Percentiles rank a stretch among this genome's conserved stretches.
Conservation (phyloP, 768 basidiomycete genomes). For the Tylopilus vinaceipallidus region DNA sequence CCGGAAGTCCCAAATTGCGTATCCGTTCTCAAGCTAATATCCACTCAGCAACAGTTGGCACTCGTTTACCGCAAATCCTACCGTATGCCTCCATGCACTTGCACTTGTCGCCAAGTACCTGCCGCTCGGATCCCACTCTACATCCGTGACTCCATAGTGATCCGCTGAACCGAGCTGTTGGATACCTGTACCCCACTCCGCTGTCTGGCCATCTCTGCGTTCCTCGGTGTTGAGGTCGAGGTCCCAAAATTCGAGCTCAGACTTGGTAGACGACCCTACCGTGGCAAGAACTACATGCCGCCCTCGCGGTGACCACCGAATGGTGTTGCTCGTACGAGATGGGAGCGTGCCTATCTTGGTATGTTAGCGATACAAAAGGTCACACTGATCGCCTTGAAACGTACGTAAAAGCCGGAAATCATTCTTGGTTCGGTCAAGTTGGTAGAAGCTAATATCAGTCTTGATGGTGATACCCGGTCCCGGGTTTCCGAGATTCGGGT, state of each 20-base stretch:
- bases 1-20: constrained; percentile 95
- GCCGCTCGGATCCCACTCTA: constrained; percentile 98
- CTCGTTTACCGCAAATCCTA: constrained; percentile 37
- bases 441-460: constrained; percentile 95
- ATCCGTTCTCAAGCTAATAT: constrained; percentile 89
- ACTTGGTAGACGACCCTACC: constrained; percentile 92
- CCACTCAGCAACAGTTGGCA: constrained; percentile 8
- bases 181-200: constrained; percentile 84
- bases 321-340: constrained; percentile 84
- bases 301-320: constrained; percentile 95
- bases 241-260: constrained; percentile 99
- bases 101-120: constrained; percentile 91
- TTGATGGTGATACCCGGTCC: constrained; percentile 92
- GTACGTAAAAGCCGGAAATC: constrained; percentile 89
- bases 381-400: constrained; percentile 23
- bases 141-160: constrained; percentile 96
- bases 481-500: constrained; percentile 89
- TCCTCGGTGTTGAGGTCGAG: constrained; percentile 81
- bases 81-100: constrained; percentile 92
- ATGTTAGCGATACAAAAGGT: constrained; percentile 4
- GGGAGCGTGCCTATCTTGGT: constrained; percentile 62
- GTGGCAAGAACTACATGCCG: constrained; percentile 95
- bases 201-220: constrained; percentile 42
- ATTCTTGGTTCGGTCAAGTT: constrained; percentile 87
- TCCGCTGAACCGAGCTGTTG: constrained; percentile 84